Base-by-base conservation (phyloP, 108 stramenopile genomes). In the Fistulifera solaris region DNA sequence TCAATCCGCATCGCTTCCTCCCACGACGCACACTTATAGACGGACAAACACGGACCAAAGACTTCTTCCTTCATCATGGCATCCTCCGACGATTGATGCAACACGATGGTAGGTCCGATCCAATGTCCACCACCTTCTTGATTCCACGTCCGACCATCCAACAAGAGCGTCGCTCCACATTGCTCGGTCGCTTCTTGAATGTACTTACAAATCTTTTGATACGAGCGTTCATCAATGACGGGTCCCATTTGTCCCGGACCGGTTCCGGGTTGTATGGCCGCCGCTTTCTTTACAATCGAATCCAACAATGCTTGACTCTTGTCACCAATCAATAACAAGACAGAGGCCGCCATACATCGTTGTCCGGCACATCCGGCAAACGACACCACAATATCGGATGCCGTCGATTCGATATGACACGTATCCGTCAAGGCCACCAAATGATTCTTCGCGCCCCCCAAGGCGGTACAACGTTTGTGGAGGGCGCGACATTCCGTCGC, bases 381-480 rank as follows among this genome's bases (percentile, higher is more conserved):
- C 53, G 78, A 81, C 26, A 94, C 94, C 11, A 86, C 87, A 42
- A 95, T 87, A 66, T 96, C 96, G 15, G 79, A 67, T 1, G 96
- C 72, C 1, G 96, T 80, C 10, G 77, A 62, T 22, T 83, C 85
- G 6, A 83, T 41, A 40, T 96, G 84, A 61, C 94, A 97, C 62
- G 93, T 89, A 63, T 95, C 93, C 6, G 81, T 80, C 62, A 97
- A 65, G 0, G 94, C 94, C 26, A 97, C 73, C 49, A 98, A 71
- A 71, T 98, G 96, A 72, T 98, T 98, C 83, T 98, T 94, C 19
- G 96, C 96, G 15, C 96, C 96, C 0, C 96, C 96, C 14, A 98
- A 61, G 1, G 94, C 94, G 3, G 89, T 89, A 39, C 90, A 87
- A 25, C 93, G 83, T 65, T 95, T 98, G 69, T 92, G 72, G 26